Percentiles rank a stretch among this genome's conserved stretches.
Conservation (phyloP, 495 filamentous ascomycete species). For the Wilcoxina mikolae region DNA sequence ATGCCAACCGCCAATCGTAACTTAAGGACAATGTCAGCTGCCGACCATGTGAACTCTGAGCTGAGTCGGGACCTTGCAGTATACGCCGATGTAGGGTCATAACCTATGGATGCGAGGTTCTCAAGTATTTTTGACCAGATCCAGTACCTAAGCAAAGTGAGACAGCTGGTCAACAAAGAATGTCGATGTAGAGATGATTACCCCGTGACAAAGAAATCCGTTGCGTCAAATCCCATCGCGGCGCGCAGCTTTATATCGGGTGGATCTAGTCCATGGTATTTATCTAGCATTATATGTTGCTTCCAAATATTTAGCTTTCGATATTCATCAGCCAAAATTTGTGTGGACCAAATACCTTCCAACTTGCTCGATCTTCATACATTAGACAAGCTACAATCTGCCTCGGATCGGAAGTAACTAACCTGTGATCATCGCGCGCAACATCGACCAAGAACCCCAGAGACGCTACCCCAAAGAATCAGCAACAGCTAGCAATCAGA, state of each 20-base stretch:
- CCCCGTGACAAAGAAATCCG: constrained; percentile 85
- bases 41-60: constrained; percentile 95
- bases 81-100: constrained; percentile 90
- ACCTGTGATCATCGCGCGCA: constrained; percentile 67
- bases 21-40: too few species aligned
- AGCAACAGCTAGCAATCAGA: neutral
- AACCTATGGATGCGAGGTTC: constrained; percentile 86
- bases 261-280: constrained; percentile 77
- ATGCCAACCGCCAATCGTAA: constrained; percentile 54
- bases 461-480: constrained; percentile 35
- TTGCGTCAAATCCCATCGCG: constrained; percentile 93
- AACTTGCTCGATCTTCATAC: constrained; percentile 58
- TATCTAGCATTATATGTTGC: constrained; percentile 91
- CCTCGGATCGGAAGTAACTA: neutral
- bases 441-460: constrained; percentile 98
- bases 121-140: constrained; percentile 99
- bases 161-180: constrained; percentile 19
- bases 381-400: neutral
- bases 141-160: too few species aligned
- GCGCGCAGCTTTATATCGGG: constrained; percentile 84
- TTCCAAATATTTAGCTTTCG: neutral
- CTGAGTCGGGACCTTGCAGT: too few species aligned
- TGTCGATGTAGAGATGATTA: constrained; percentile 20
- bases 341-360: constrained; percentile 42
- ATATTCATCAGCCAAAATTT: constrained; percentile 3